Evolutionary conservation across 345 rosid species (phyloP).

Genomic region (Passiflora organensis): DNA sequence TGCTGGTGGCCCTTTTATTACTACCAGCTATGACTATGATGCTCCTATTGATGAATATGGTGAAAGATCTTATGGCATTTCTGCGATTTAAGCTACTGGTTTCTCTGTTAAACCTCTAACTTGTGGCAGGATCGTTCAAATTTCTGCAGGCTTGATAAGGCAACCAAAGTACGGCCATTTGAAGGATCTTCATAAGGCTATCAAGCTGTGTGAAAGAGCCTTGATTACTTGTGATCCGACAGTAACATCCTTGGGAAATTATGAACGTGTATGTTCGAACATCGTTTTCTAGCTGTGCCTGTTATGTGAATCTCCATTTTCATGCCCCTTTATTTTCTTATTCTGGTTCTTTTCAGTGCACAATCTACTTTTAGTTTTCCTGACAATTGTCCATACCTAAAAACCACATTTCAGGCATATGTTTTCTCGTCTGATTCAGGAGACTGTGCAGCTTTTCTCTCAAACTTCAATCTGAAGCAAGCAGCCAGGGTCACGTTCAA

Average conservation of each 20-base stretch:
- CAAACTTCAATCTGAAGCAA: slow-evolving; percentile 15
- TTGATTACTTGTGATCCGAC: slow-evolving; percentile 18
- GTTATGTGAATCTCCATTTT: not conserved
- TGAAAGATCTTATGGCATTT: not conserved
- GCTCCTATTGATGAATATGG: slow-evolving; percentile 30
- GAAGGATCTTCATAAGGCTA: slow-evolving; percentile 23
- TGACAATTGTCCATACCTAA: too few species aligned
- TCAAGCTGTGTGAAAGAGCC: slow-evolving; percentile 21
- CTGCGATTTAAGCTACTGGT: not conserved
- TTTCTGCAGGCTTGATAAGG: slow-evolving; percentile 18
- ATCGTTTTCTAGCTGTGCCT: not conserved
- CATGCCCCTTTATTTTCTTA: too few species aligned
- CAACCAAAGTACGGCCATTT: slow-evolving; percentile 28
- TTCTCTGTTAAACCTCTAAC: not conserved
- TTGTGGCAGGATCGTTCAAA: not conserved
- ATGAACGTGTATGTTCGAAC: slow-evolving; percentile 18
- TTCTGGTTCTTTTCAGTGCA: too few species aligned
- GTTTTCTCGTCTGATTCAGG: slow-evolving; percentile 23
- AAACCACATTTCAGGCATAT: slow-evolving; percentile 15
- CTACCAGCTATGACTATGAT: slow-evolving; percentile 32
- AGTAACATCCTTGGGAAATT: slow-evolving; percentile 12
- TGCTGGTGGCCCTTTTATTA: slow-evolving; percentile 26
- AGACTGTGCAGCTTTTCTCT: slow-evolving; percentile 29
- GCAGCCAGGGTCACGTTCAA: slow-evolving; percentile 19
- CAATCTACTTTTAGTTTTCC: too few species aligned